Conservation (phyloP, 352 stramenopile genomes). For the Pythium scleroteichum region DNA sequence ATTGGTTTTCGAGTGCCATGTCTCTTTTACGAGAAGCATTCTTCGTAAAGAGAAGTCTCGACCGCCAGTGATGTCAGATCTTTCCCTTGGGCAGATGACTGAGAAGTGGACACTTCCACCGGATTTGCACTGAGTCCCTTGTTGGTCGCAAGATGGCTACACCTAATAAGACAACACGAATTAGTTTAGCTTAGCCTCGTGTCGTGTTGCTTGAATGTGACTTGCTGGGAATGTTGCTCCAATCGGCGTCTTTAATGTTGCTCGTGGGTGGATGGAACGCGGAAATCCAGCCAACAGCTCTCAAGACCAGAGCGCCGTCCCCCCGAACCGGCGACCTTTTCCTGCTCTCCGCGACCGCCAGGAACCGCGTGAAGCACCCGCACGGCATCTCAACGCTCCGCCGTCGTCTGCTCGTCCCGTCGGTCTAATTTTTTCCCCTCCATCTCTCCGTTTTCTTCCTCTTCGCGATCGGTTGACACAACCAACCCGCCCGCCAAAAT, state of each 20-base stretch:
- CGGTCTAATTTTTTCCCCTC: conserved; percentile 1
- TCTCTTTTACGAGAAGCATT: no score
- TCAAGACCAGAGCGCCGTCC: not conserved
- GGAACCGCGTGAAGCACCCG: not conserved
- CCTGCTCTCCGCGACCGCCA: not conserved
- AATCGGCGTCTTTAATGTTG: not conserved
- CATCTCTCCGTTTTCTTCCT: not conserved
- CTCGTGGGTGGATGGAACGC: conserved; percentile 12
- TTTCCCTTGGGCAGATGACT: no score
- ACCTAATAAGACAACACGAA: no score
- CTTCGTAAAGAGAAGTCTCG: no score
- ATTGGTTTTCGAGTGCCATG: no score
- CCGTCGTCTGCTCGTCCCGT: not conserved
- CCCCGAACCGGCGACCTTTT: not conserved
- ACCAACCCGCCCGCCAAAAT: not conserved
- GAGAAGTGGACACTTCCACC: no score
- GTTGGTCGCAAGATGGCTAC: no score
- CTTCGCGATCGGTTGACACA: not conserved
- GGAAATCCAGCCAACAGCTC: not conserved
- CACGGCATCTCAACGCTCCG: not conserved
- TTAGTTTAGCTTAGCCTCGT: not conserved
- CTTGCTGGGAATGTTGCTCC: not conserved
- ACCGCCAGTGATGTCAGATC: no score
- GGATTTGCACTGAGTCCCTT: no score
- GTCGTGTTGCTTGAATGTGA: conserved; percentile 7